Conservation (phyloP, 208 protist genomes). For the Leishmania aethiopica region DNA sequence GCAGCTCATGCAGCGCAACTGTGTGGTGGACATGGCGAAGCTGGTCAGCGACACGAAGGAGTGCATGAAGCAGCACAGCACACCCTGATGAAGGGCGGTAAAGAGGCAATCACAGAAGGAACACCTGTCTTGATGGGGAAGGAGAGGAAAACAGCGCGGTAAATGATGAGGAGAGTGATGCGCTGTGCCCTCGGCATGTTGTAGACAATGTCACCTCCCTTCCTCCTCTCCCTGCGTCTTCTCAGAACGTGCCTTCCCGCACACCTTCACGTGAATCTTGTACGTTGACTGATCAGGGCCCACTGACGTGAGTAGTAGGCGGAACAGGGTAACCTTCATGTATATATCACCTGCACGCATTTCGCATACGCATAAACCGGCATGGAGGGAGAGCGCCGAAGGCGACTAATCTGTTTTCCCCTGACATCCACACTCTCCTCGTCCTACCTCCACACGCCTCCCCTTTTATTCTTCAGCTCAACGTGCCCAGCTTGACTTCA, state of each 20-base stretch:
- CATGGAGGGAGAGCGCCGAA: not conserved
- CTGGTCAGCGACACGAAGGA: conserved; percentile 6
- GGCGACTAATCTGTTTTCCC: not conserved
- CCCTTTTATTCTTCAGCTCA: not conserved
- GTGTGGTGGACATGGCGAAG: conserved; percentile 35
- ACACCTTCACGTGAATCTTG: not conserved
- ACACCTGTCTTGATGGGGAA: not conserved
- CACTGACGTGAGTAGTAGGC: not conserved
- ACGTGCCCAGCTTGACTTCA: not conserved
- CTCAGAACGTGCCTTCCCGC: not conserved
- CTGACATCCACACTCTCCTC: not conserved
- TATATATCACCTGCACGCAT: not conserved
- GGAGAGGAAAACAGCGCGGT: not conserved
- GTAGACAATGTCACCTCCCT: not conserved
- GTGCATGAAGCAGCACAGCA: not conserved
- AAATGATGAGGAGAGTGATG: not conserved
- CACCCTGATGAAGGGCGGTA: not conserved
- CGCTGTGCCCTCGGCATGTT: not conserved
- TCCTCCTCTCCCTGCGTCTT: not conserved
- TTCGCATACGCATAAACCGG: not conserved
- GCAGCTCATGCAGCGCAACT: conserved; percentile 40
- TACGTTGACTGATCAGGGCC: not conserved
- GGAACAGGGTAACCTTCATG: not conserved
- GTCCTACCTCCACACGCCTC: not conserved
- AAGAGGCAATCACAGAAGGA: not conserved